Percentiles rank a stretch among this genome's conserved stretches.
Evolutionary conservation across 176 grass and related monocot species (phyloP).

Genomic region (Musa schizocarpa): DNA sequence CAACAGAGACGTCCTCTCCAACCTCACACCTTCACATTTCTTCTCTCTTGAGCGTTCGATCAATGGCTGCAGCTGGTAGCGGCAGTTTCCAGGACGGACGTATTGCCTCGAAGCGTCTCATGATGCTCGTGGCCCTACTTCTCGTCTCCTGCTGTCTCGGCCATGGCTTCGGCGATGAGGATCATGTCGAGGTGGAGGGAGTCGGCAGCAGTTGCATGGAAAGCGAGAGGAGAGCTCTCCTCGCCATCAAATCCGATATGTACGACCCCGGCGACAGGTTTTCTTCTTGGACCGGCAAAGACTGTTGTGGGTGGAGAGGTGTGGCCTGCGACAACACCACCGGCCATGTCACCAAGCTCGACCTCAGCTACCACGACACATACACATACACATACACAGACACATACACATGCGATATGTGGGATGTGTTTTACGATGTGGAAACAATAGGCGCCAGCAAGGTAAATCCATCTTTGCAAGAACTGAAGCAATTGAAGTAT

Average conservation of each 20-base stretch:
- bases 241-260: neutral
- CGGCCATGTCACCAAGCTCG: conserved; percentile 18
- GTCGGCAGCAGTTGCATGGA: neutral
- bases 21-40: no score
- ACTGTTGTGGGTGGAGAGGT: neutral
- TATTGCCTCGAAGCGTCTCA: no score
- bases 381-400: no score
- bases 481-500: conserved; percentile 10
- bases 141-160: no score
- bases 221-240: neutral
- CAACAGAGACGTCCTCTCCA: no score
- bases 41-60: no score
- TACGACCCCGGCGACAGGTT: neutral
- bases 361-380: neutral
- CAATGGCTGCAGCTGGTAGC: no score
- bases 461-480: conserved; percentile 13
- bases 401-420: no score
- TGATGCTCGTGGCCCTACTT: no score
- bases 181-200: no score
- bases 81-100: no score
- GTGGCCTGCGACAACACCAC: conserved; percentile 14
- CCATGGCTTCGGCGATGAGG: no score
- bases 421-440: accelerated
- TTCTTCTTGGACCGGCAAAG: neutral
- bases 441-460: neutral